Evolutionary conservation across 202 grass and related monocot species (phyloP), one percentile per base, ranked within the genome.

Genomic region (Carex sylvatica): DNA sequence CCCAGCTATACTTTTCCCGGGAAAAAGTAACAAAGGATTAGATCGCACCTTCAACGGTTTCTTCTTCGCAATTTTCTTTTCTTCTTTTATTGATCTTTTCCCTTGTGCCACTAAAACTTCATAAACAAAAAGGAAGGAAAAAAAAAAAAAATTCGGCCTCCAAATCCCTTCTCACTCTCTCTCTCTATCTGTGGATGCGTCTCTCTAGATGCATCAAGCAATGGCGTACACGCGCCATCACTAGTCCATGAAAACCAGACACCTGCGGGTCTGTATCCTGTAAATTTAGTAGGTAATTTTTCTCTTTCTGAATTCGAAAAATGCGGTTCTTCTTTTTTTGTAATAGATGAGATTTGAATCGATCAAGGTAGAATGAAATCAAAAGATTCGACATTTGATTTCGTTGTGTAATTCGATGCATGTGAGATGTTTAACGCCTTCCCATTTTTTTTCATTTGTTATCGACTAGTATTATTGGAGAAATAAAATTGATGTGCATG

Each of bases 21-120:
- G 74, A 77, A 70, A 77, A 59, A 77, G 26, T 35, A 47, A 49
- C 11, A 14, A 26, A 72, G 69, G 73, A 58, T 76, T 65, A 80
- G 78, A 80, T 80, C 60, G 54, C 61, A 80, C 78, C 59, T 65
- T 36, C 78, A 65, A 80, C 78, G 78, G 78, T 80, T 80, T 80
- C 78, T 59, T 55, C 40, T 0, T 74, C 22, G 22, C 70, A 14
- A 53, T 24, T 49, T 68, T 68, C 0, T 9, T 68, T 71, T 13
- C 42, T 10, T 40, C 9, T 16, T 38, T 40, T 7, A 6, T 40
- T 40, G 38, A 40, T 40, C 58, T 77, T 55, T 76, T 12, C 16
- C 73, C 38, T 38, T 69, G 65, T 38, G 33, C 46, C 74, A 56
- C 52, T 35, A 35, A 72, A 72, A 51, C 69, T 72, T 23, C n/a